Evolutionary conservation across 208 protist species (phyloP).

Genomic region (Lotmaria passim): DNA sequence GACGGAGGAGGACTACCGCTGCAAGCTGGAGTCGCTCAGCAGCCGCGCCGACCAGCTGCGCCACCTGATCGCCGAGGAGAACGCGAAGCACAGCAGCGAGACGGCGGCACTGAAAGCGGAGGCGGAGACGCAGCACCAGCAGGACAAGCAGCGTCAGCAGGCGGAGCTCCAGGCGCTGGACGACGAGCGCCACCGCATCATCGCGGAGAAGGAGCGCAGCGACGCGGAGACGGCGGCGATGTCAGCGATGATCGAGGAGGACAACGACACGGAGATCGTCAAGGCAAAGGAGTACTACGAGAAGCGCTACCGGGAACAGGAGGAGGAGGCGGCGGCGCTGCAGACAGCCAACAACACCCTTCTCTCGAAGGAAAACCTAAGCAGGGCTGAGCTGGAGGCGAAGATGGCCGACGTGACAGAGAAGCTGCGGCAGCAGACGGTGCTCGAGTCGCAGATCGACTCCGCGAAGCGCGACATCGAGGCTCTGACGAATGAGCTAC

Average conservation of each 20-base stretch:
- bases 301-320: conserved; percentile 89
- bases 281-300: conserved; percentile 94
- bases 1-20: conserved; percentile 88
- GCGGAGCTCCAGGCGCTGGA: conserved; percentile 59
- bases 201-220: conserved; percentile 65
- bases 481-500: conserved; percentile 91
- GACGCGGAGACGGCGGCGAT: conserved; percentile 88
- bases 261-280: conserved; percentile 95
- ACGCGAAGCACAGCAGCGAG: conserved; percentile 55
- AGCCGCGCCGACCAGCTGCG: conserved; percentile 80
- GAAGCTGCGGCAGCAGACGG: conserved; percentile 82
- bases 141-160: conserved; percentile 60
- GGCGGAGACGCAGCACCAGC: conserved; percentile 38
- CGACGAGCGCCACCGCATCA: conserved; percentile 62
- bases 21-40: conserved; percentile 89
- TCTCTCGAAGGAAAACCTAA: conserved; percentile 92
- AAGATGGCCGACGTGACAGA: conserved; percentile 87
- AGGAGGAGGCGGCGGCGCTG: conserved; percentile 84
- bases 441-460: conserved; percentile 93
- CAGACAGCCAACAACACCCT: conserved; percentile 89
- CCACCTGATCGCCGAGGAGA: conserved; percentile 77
- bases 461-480: conserved; percentile 94
- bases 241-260: conserved; percentile 92
- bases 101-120: conserved; percentile 56
- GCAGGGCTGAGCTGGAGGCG: conserved; percentile 91